Percentiles rank a stretch among this genome's conserved stretches.
Evolutionary conservation across 805 yeast species (phyloP).

Genomic region (Candida koratica): DNA sequence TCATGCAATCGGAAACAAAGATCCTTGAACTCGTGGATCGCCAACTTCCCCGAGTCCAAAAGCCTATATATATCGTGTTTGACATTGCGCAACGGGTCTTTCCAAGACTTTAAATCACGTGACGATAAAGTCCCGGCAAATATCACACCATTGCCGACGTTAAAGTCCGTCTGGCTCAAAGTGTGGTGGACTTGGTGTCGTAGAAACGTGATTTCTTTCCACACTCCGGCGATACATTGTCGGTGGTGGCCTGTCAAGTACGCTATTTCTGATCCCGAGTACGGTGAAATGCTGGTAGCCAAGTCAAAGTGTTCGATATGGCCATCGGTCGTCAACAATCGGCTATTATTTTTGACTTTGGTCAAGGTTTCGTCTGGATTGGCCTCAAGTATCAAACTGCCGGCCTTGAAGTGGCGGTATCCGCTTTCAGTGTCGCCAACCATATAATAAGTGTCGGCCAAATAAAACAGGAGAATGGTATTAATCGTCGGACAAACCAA

Average conservation of each 20-base stretch:
- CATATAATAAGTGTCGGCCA: slow-evolving; percentile 10
- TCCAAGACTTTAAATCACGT: no score
- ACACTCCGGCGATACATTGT: no score
- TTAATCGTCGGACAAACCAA: slow-evolving; percentile 15
- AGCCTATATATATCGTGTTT: background rate
- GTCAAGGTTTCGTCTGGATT: background rate
- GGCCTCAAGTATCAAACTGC: slow-evolving; percentile 1
- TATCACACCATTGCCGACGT: no score
- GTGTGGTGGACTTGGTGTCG: no score
- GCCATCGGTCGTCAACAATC: background rate
- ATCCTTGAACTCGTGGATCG: slow-evolving; percentile 5
- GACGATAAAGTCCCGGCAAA: no score
- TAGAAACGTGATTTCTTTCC: no score
- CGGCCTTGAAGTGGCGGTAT: background rate
- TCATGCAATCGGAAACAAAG: background rate
- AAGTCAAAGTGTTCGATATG: background rate
- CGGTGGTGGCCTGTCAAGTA: no score
- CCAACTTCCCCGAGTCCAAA: background rate
- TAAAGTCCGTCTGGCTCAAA: no score
- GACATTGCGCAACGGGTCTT: no score
- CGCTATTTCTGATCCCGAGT: background rate
- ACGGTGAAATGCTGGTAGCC: background rate
- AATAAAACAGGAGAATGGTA: slow-evolving; percentile 8
- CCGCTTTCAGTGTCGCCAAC: slow-evolving; percentile 4
- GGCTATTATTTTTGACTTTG: background rate